These are phyloP conservation scores for Neobulgaria alba DNA, from an alignment of 2,329 filamentous ascomycete species.

Conservation along the genomic window DNA sequence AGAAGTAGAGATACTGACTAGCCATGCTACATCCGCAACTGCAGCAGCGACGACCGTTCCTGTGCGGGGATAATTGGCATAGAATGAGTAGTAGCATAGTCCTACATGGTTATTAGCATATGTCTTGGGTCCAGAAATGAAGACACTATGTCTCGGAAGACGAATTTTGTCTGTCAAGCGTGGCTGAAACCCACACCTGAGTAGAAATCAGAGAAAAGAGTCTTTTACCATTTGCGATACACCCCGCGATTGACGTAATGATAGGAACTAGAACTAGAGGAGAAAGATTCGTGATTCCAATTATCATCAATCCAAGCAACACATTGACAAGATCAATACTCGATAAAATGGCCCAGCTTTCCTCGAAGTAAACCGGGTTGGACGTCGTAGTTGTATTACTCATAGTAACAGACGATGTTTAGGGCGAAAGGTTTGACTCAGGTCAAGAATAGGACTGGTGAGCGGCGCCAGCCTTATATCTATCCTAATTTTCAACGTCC, in stretches of 20 bases:
- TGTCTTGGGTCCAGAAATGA: too few species aligned
- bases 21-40: slow-evolving; percentile 35
- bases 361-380: slow-evolving; percentile 33
- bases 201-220: too few species aligned
- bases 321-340: slow-evolving; percentile 35
- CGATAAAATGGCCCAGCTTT: slow-evolving; percentile 38
- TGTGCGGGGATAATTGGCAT: slow-evolving; percentile 22
- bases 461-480: too few species aligned
- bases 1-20: slow-evolving; percentile 25
- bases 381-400: too few species aligned
- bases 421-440: too few species aligned
- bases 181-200: too few species aligned
- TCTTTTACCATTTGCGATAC: slow-evolving; percentile 36
- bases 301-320: slow-evolving; percentile 32
- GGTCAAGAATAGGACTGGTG: too few species aligned
- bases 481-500: too few species aligned
- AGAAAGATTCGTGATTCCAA: slow-evolving; percentile 34
- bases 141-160: too few species aligned
- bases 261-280: slow-evolving; percentile 34
- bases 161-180: too few species aligned
- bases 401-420: too few species aligned
- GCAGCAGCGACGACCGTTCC: slow-evolving; percentile 30
- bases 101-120: too few species aligned
- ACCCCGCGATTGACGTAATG: slow-evolving; percentile 31
- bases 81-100: slow-evolving; percentile 31